Evolutionary conservation across 2,329 filamentous ascomycete genomes (phyloP).

Genomic region (Alternaria incomplexa): DNA sequence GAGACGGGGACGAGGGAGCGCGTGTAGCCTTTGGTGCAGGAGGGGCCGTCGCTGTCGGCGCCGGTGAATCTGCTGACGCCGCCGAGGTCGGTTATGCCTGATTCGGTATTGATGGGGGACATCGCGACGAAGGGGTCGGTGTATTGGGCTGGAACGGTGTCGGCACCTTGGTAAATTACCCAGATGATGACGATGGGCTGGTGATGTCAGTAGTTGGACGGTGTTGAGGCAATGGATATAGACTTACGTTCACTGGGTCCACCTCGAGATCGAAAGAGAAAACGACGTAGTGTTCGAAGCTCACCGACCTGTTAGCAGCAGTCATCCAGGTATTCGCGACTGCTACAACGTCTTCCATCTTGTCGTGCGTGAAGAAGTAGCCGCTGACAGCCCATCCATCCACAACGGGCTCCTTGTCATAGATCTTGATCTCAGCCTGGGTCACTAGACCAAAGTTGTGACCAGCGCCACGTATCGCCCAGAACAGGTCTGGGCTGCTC

Average conservation of each 20-base stretch:
- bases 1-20: slow-evolving; percentile 17
- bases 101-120: slow-evolving; percentile 11
- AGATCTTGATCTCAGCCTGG: slow-evolving; percentile 22
- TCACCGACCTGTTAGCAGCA: slow-evolving; percentile 5
- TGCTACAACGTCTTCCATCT: slow-evolving; percentile 18
- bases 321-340: slow-evolving; percentile 23
- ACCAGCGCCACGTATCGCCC: slow-evolving; percentile 45
- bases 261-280: slow-evolving; percentile 19
- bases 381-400: slow-evolving; percentile 18
- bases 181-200: slow-evolving; percentile 21
- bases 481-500: slow-evolving; percentile 49
- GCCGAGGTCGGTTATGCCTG: slow-evolving; percentile 19
- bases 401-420: slow-evolving; percentile 14
- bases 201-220: not conserved
- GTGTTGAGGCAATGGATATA: no score
- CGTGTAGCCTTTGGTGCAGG: slow-evolving; percentile 22
- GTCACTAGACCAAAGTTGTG: slow-evolving; percentile 45
- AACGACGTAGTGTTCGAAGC: slow-evolving; percentile 21
- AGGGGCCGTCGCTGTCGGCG: slow-evolving; percentile 12
- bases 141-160: slow-evolving; percentile 19
- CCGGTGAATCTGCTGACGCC: slow-evolving; percentile 17
- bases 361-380: slow-evolving; percentile 25
- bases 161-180: slow-evolving; percentile 23
- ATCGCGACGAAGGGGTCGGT: slow-evolving; percentile 24
- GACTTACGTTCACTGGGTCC: slow-evolving; percentile 20